phyloP scores from a whole-genome alignment of 768 basidiomycete species.

The Cystobasidium ongulense region DNA sequence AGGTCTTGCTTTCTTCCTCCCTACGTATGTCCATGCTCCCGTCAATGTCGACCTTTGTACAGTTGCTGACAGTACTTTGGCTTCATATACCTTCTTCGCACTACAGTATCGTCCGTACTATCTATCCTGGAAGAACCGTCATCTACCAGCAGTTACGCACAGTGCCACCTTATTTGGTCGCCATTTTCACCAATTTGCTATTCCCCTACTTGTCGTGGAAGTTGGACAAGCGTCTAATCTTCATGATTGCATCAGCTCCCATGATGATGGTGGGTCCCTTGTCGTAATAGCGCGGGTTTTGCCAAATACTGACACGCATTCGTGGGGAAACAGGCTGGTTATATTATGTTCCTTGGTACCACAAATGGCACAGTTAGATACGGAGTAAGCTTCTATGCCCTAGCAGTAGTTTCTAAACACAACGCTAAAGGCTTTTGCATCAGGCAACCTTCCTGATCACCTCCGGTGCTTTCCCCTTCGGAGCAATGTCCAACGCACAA shows the following conservation, averaged over 20 bases:
- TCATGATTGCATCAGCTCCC: constrained; percentile 32
- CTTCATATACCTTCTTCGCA: constrained; percentile 34
- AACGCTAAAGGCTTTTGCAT: not conserved
- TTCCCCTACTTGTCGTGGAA: constrained; percentile 61
- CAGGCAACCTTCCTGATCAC: constrained; percentile 15
- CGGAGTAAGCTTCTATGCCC: constrained; percentile 18
- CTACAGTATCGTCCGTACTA: constrained; percentile 63
- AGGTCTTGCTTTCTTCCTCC: constrained; percentile 15
- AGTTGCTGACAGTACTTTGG: constrained; percentile 51
- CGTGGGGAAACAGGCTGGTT: not conserved
- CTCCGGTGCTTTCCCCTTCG: constrained; percentile 11
- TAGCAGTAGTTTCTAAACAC: not conserved
- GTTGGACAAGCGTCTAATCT: constrained; percentile 55
- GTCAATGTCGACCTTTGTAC: constrained; percentile 65
- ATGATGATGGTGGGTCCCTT: constrained; percentile 18
- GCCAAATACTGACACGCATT: not conserved
- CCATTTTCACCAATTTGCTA: constrained; percentile 56
- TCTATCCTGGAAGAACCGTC: constrained; percentile 54
- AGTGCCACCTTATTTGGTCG: constrained; percentile 72
- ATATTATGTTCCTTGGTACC: constrained; percentile 33
- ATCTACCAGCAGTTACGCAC: constrained; percentile 65
- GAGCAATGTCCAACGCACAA: not conserved
- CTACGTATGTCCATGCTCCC: constrained; percentile 46
- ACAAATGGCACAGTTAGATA: constrained; percentile 30
- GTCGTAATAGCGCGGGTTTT: not conserved